Percentiles rank a stretch among this genome's conserved stretches.
phyloP scores from a whole-genome alignment of 2,329 filamentous ascomycete species.

The Aspergillus sp. region DNA sequence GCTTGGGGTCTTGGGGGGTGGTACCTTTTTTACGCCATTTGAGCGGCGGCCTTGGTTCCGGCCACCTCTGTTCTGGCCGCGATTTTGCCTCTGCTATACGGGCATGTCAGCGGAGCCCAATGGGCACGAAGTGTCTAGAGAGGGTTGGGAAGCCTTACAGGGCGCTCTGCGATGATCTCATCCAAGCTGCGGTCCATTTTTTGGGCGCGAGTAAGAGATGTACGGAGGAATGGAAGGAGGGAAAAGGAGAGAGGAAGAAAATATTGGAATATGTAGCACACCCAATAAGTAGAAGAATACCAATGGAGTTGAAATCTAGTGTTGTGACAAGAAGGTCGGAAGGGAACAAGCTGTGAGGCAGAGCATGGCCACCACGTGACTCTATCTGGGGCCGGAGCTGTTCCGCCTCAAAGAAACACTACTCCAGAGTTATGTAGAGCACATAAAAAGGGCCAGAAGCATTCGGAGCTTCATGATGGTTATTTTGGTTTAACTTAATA shows the following conservation, averaged over 20 bases:
- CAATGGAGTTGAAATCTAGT: slow-evolving; percentile 8
- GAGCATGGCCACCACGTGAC: slow-evolving; percentile 6
- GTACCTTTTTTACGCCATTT: slow-evolving; percentile 89
- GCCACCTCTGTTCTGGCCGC: slow-evolving; percentile 32
- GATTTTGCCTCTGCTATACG: slow-evolving; percentile 24
- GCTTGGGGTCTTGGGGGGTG: background rate
- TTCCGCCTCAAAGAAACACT: background rate
- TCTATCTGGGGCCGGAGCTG: background rate
- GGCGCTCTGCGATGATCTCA: slow-evolving; percentile 63
- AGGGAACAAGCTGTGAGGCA: background rate
- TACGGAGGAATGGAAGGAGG: background rate
- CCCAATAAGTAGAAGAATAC: background rate
- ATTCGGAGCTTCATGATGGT: background rate
- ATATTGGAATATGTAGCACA: background rate
- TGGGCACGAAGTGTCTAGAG: background rate
- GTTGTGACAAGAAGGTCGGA: slow-evolving; percentile 4
- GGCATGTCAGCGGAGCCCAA: slow-evolving; percentile 15
- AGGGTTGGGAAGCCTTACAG: slow-evolving; percentile 43
- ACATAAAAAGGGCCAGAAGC: background rate
- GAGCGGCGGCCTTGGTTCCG: slow-evolving; percentile 58
- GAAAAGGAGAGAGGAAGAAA: background rate
- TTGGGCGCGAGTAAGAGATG: slow-evolving; percentile 17
- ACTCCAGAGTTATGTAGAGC: background rate
- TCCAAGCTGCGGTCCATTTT: slow-evolving; percentile 64
- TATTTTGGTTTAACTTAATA: background rate